Conservation (phyloP, 2,329 filamentous ascomycete genomes). For the Nemania abortiva region DNA sequence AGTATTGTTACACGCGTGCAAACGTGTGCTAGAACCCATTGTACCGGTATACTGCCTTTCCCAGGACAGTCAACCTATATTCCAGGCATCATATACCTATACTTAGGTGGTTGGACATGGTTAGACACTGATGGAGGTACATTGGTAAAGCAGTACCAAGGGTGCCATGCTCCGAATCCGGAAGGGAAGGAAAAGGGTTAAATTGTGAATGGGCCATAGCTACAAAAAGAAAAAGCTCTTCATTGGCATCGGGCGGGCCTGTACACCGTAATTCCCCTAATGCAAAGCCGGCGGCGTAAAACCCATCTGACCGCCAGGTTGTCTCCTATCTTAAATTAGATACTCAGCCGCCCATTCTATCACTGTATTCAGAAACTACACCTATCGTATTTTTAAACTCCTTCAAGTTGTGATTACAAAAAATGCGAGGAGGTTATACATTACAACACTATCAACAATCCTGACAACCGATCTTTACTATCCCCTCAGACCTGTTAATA, state of each 20-base stretch:
- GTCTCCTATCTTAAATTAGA: neutral
- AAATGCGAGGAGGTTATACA: neutral
- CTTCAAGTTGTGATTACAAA: neutral
- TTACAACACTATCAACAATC: neutral
- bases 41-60: neutral
- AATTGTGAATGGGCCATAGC: slow-evolving; percentile 19
- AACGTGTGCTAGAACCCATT: neutral
- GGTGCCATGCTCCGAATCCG: slow-evolving; percentile 18
- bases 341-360: neutral
- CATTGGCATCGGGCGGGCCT: slow-evolving; percentile 6
- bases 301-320: neutral
- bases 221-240: slow-evolving; percentile 20
- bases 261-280: neutral
- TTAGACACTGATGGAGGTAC: slow-evolving; percentile 1
- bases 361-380: neutral
- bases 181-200: slow-evolving; percentile 17
- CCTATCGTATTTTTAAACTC: neutral
- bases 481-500: neutral
- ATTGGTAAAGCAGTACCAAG: slow-evolving; percentile 21
- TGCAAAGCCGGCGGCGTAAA: neutral
- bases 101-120: neutral
- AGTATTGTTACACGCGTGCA: neutral
- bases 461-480: neutral
- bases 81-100: neutral
- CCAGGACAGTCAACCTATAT: neutral